These are phyloP conservation scores for Phascolomyces articulosus DNA, from an alignment of 371 early-diverging fungal genomes.

Conservation along the genomic window DNA sequence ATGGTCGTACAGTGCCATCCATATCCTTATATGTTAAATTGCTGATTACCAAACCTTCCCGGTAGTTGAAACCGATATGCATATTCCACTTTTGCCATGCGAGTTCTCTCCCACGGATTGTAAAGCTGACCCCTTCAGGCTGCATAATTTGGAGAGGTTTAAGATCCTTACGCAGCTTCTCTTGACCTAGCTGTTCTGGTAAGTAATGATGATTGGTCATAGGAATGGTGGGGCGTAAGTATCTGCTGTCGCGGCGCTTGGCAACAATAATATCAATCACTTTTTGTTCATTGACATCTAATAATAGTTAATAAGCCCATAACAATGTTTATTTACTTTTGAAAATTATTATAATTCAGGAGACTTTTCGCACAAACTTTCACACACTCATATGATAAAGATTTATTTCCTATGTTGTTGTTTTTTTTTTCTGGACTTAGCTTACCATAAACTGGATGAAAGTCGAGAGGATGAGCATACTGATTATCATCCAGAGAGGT, in stretches of 20 bases:
- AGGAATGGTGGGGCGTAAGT: conserved; percentile 42
- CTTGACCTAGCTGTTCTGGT: conserved; percentile 44
- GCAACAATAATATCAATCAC: conserved; percentile 41
- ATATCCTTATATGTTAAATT: conserved; percentile 49
- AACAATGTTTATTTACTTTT: too few relatives aligned
- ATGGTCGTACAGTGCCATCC: conserved; percentile 32
- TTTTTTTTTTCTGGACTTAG: too few relatives aligned
- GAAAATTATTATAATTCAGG: too few relatives aligned
- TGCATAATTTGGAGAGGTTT: conserved; percentile 53
- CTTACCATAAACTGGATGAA: conserved; percentile 46
- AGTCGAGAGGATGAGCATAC: conserved; percentile 54
- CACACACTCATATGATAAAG: not conserved
- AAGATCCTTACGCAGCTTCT: conserved; percentile 42
- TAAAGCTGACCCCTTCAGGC: conserved; percentile 53
- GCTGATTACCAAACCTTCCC: conserved; percentile 52
- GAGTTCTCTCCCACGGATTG: conserved; percentile 39
- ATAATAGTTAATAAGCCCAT: too few relatives aligned
- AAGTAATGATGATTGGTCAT: conserved; percentile 38
- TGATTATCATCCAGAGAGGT: conserved; percentile 47
- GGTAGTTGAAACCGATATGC: conserved; percentile 49
- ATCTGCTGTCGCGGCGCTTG: conserved; percentile 36
- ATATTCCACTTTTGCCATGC: conserved; percentile 58
- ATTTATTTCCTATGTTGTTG: too few relatives aligned
- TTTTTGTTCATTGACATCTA: conserved; percentile 38
- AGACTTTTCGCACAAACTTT: not conserved